Percentiles rank a stretch among this genome's conserved stretches.
phyloP scores from a whole-genome alignment of 805 yeast species.

The Saturnispora halmiae region DNA sequence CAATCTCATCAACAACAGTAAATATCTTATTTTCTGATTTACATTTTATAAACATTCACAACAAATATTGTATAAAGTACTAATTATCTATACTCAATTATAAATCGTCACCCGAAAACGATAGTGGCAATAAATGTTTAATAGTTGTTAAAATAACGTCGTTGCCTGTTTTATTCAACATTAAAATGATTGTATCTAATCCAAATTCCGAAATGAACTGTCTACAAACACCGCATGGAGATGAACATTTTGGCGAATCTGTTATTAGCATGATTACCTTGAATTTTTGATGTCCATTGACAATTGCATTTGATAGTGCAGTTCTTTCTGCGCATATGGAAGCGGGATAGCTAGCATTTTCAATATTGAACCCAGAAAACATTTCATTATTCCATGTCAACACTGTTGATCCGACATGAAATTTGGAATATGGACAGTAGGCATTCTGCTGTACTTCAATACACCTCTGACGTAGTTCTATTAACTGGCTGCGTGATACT shows the following conservation, averaged over 20 bases:
- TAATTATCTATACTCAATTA: conserved; percentile 8
- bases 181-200: conserved; percentile 45
- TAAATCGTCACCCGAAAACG: conserved; percentile 78
- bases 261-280: conserved; percentile 61
- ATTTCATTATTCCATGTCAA: conserved; percentile 41
- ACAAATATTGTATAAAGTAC: too few relatives aligned
- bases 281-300: conserved; percentile 33
- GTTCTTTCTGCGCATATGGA: conserved; percentile 71
- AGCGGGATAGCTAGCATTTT: conserved; percentile 83
- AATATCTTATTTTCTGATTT: too few relatives aligned
- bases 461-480: not conserved
- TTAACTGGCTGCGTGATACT: not conserved
- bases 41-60: too few relatives aligned
- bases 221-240: conserved; percentile 94
- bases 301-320: conserved; percentile 50
- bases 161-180: conserved; percentile 54
- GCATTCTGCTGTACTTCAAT: conserved; percentile 30
- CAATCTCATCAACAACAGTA: not conserved
- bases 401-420: conserved; percentile 76
- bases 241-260: conserved; percentile 47
- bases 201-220: conserved; percentile 83
- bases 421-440: conserved; percentile 67
- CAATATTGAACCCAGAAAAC: conserved; percentile 77
- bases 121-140: conserved; percentile 63
- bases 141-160: conserved; percentile 38